phyloP scores from a whole-genome alignment of 192 early-diverging fungal species.

The Geranomyces variabilis region DNA sequence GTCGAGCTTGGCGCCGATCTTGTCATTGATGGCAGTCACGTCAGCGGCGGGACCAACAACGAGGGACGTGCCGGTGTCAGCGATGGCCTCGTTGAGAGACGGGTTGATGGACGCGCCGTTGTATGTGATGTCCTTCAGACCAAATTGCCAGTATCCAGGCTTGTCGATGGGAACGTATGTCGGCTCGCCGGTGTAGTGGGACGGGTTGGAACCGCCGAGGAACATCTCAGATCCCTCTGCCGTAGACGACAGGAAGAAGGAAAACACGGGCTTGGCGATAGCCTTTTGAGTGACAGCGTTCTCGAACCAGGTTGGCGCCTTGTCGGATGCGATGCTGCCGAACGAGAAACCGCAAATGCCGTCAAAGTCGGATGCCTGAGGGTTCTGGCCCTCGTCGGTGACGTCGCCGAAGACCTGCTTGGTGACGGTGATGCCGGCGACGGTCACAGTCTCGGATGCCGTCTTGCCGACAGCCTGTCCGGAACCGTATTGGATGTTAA shows the following conservation, averaged over 20 bases:
- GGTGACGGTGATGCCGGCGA: neutral
- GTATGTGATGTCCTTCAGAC: neutral
- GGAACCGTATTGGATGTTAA: neutral
- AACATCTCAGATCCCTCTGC: neutral
- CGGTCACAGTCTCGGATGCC: neutral
- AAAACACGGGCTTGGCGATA: neutral
- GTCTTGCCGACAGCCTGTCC: neutral
- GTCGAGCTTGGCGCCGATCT: constrained; percentile 18
- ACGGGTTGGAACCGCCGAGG: neutral
- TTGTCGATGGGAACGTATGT: neutral
- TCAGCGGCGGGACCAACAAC: neutral
- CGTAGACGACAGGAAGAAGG: constrained; percentile 1
- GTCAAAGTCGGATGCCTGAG: constrained; percentile 41
- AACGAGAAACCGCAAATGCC: neutral
- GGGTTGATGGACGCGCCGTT: neutral
- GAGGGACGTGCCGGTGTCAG: neutral
- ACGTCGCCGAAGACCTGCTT: neutral
- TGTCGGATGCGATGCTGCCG: constrained; percentile 4
- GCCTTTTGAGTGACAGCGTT: neutral
- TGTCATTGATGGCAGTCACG: neutral
- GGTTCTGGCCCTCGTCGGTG: constrained; percentile 4
- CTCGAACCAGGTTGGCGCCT: neutral
- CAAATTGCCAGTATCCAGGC: constrained; percentile 4
- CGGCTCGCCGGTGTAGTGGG: neutral
- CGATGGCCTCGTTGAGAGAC: neutral